These are phyloP conservation scores for Coix lacrymajobi DNA, from an alignment of 176 grass and related monocot species.

Conservation along the genomic window DNA sequence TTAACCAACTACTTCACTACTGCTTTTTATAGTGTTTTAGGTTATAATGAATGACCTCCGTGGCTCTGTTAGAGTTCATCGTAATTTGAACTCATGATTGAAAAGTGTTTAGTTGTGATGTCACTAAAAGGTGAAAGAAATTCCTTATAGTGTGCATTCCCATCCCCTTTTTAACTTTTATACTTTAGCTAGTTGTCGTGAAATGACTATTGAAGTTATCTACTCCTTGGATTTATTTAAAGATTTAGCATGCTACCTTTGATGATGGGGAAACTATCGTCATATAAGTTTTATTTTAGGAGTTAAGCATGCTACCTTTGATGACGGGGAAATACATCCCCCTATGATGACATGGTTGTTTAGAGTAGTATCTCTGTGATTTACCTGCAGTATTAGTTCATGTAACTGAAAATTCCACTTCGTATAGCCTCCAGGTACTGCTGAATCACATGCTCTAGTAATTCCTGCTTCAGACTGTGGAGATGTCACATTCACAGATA, in stretches of 20 bases:
- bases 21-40: constrained; percentile 13
- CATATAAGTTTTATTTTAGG: not conserved
- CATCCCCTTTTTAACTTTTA: constrained; percentile 14
- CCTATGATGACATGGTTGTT: not conserved
- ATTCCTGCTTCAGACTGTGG: constrained; percentile 55
- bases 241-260: not conserved
- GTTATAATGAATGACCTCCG: constrained; percentile 3
- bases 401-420: constrained; percentile 26
- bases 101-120: constrained; percentile 19
- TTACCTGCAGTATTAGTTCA: constrained; percentile 20
- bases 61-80: not conserved
- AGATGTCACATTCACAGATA: constrained; percentile 54
- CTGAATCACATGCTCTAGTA: constrained; percentile 60
- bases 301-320: not conserved
- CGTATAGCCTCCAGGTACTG: constrained; percentile 85
- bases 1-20: not conserved
- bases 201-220: not conserved
- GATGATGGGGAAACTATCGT: not conserved
- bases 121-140: not conserved
- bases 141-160: not conserved
- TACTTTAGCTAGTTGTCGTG: constrained; percentile 9
- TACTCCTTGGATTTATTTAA: not conserved
- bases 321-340: not conserved
- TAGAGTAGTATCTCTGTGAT: constrained; percentile 6
- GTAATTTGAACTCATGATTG: not conserved